Evolutionary conservation across 2,329 filamentous ascomycete species (phyloP).

Genomic region (Colletotrichum gigasporum): DNA sequence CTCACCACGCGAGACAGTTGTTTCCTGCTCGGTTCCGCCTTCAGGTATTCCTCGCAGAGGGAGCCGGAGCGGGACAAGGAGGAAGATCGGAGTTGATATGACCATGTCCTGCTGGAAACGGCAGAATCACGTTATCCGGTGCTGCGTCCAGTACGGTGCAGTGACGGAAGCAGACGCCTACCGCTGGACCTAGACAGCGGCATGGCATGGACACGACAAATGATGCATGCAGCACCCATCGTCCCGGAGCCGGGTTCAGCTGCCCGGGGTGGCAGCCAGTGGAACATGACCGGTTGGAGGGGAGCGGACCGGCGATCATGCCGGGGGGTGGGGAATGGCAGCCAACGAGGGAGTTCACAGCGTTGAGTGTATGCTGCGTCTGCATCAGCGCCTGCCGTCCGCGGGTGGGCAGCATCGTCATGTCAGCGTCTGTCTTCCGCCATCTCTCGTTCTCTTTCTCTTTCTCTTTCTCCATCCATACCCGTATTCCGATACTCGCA

Average conservation of each 20-base stretch:
- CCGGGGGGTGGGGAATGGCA: not conserved
- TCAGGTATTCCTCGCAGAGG: not conserved
- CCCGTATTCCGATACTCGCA: too few species aligned
- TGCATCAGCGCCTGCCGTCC: too few species aligned
- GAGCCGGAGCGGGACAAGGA: not conserved
- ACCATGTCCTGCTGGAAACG: conserved; percentile 15
- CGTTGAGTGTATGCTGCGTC: too few species aligned
- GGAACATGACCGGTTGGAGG: conserved; percentile 5
- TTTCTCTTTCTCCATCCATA: too few species aligned
- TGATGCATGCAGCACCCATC: not conserved
- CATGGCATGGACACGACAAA: not conserved
- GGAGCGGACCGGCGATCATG: conserved; percentile 15
- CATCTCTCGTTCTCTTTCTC: too few species aligned
- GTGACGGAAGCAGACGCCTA: conserved; percentile 29
- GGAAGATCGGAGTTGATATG: not conserved
- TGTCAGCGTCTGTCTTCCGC: too few species aligned
- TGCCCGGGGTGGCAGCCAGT: conserved; percentile 9
- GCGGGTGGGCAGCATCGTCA: too few species aligned
- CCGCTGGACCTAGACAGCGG: not conserved
- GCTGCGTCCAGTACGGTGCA: not conserved
- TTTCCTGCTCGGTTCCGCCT: not conserved
- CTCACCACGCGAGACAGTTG: conserved; percentile 2
- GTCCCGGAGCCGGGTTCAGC: conserved; percentile 23
- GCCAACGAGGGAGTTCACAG: too few species aligned
- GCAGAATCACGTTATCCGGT: not conserved